Evolutionary conservation across 805 yeast species (phyloP), one percentile per base, ranked within the genome.

Genomic region (Teunomyces aglyptinius): DNA sequence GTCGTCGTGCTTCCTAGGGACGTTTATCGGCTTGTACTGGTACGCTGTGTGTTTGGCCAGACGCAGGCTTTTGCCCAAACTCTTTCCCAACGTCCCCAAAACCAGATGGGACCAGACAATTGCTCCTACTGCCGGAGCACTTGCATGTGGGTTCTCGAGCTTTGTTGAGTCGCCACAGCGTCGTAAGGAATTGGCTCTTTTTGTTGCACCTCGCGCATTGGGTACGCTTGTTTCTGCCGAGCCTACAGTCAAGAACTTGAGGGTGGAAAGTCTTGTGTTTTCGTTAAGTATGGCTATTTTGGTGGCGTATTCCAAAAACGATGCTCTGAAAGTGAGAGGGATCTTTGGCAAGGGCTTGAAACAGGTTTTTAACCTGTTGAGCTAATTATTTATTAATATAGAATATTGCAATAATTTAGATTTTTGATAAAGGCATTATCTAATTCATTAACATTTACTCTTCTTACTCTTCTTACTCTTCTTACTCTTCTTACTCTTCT

Each of bases 131-230:
- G 52, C 64, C n/a, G 80, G 79, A 1, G 58, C 71, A n/a, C 24
- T 66, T 4, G 43, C 59, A 15, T 68, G 76, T 50, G 80, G 80
- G 5, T 61, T 72, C 48, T 68, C 78, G 50, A 59, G 70, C 27
- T 60, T 67, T 28, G 56, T 72, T 28, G 80, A 76, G 46, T 60
- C 62, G 5, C 63, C 66, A 1, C 66, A 59, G 43, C 59, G 80
- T 24, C 62, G 79, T 19, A 71, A 75, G 43, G 80, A 75, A 49
- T 68, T 75, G 59, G 77, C 78, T 0, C 61, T 75, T 22, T 75
- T 75, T 52, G 78, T 72, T 22, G 75, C 76, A 6, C 77, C 72
- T 2, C 50, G 69, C 39, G 72, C 70, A 13, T 53, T 66, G 50
- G 71, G 71, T 7, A 64, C 71, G 16, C 45, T 67, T 26, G 58